Conservation (phyloP, 2,329 filamentous ascomycete species). For the Fusarium marasasianum region DNA sequence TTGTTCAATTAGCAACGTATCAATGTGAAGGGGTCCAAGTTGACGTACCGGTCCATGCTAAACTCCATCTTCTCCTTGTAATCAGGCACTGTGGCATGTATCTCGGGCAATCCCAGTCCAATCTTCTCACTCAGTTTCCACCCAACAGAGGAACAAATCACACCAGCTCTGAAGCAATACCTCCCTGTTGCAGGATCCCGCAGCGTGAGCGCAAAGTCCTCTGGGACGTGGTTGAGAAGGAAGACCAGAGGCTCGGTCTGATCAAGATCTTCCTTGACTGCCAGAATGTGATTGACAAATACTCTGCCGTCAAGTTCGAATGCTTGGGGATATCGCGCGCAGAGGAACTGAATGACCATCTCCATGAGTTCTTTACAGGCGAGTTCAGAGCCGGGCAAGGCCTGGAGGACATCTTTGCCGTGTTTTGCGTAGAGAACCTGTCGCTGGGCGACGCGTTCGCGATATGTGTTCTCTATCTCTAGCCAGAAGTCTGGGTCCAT, state of each 20-base stretch:
- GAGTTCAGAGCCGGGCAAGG: slow-evolving; percentile 78
- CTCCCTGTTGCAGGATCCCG: slow-evolving; percentile 75
- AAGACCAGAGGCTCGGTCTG: slow-evolving; percentile 72
- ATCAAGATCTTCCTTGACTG: slow-evolving; percentile 68
- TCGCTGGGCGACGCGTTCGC: slow-evolving; percentile 72
- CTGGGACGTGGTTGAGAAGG: slow-evolving; percentile 80
- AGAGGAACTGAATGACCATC: slow-evolving; percentile 83
- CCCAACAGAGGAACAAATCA: slow-evolving; percentile 81
- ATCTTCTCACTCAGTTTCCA: slow-evolving; percentile 83
- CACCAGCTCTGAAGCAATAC: slow-evolving; percentile 78
- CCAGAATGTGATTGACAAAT: slow-evolving; percentile 76
- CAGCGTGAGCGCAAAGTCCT: slow-evolving; percentile 83
- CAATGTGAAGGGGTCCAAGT: rapidly evolving
- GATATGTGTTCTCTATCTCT: slow-evolving; percentile 83
- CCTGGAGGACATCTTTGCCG: slow-evolving; percentile 70
- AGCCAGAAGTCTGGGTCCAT: slow-evolving; percentile 88
- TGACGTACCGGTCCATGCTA: slow-evolving; percentile 79
- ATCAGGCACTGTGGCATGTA: slow-evolving; percentile 80
- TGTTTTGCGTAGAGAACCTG: slow-evolving; percentile 71
- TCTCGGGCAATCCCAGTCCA: slow-evolving; percentile 73
- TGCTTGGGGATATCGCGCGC: slow-evolving; percentile 77
- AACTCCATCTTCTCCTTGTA: slow-evolving; percentile 90
- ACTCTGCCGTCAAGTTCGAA: slow-evolving; percentile 70
- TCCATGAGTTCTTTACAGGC: slow-evolving; percentile 90
- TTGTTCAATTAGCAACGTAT: neutral